Evolutionary conservation across 2,329 filamentous ascomycete species (phyloP), one percentile per base, ranked within the genome.

Genomic region (Beauveria rudraprayagi): DNA sequence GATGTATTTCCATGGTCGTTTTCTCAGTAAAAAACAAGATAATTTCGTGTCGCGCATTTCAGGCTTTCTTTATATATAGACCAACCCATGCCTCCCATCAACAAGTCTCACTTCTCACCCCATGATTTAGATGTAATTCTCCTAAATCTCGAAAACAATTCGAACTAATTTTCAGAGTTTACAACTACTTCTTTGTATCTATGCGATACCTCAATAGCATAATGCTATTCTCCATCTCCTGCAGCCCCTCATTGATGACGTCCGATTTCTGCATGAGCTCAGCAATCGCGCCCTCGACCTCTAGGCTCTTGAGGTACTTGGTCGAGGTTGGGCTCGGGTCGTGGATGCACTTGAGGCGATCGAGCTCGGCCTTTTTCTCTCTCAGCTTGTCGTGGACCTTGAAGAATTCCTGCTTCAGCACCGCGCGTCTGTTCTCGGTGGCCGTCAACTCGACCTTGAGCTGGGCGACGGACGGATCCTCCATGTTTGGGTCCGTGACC

Each of bases 151-250:
- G 30, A 14, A 3, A 34, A 5, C 30, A 14, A 5, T 14, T 11
- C 30, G 30, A 34, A 14, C 14, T 34, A 3, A 34, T 34, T 34
- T 5, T 3, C 30, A n/a, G 5, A 34, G 30, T 11, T 34, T 34
- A 14, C 30, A 34, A 34, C 30, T 16, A 28, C 41, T 47, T 22
- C 26, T 28, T 28, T 37, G n/a, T 59, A 19, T 30, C 46, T 19
- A 59, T 59, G 2, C 56, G 56, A 22, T 59, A 59, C 5, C 28
- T 43, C n/a, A 52, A 34, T 6, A 59, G 56, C 16, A 59, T 52
- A n/a, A 59, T 59, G 37, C 17, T 59, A 5, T 52, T 34, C 3
- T 51, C 37, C 17, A 24, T 22, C 34, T 59, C 47, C 7, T 51
- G 22, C 7, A 52, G n/a, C 1, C 34, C 24, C 16, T 43, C 24